A percentile compares a stretch with the other conserved stretches of the same genome.
phyloP scores from a whole-genome alignment of 179 eudicot genomes.

The Beta macrorhiza region DNA sequence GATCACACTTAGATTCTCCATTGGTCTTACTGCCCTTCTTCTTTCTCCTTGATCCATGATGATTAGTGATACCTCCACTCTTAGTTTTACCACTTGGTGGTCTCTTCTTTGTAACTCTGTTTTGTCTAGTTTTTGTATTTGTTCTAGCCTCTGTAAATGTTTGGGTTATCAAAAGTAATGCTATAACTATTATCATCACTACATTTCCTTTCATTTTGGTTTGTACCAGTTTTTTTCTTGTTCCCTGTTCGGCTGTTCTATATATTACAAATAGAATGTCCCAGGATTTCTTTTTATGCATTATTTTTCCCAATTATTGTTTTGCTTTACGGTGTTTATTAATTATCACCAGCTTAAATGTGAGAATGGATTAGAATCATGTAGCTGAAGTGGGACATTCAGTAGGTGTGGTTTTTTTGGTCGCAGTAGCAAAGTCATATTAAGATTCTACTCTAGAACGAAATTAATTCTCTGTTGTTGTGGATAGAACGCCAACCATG shows the following conservation, averaged over 20 bases:
- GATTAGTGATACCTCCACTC: constrained; percentile 11
- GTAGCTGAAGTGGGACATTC: constrained; percentile 14
- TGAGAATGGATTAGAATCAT: constrained; percentile 15
- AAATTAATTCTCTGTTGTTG: not conserved
- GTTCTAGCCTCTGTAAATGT: constrained; percentile 30
- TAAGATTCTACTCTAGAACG: not conserved
- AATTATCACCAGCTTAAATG: constrained; percentile 1
- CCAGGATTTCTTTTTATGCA: too few relatives aligned
- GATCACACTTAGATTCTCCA: constrained; percentile 30
- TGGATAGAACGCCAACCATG: not conserved
- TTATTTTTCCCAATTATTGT: not conserved
- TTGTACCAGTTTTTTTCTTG: not conserved
- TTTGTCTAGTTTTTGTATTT: constrained; percentile 16
- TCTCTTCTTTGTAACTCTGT: constrained; percentile 20
- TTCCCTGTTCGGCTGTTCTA: constrained; percentile 6
- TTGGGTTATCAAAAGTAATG: constrained; percentile 26
- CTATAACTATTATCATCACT: constrained; percentile 18
- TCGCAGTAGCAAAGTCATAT: constrained; percentile 11
- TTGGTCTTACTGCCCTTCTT: constrained; percentile 17
- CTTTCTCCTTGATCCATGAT: constrained; percentile 6
- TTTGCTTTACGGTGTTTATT: not conserved
- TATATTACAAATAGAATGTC: not conserved
- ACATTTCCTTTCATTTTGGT: constrained; percentile 25
- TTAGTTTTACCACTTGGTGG: constrained; percentile 20
- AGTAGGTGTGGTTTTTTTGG: constrained; percentile 21